These are phyloP conservation scores for Serendipita vermifera DNA, from an alignment of 768 basidiomycete species.

Conservation along the genomic window DNA sequence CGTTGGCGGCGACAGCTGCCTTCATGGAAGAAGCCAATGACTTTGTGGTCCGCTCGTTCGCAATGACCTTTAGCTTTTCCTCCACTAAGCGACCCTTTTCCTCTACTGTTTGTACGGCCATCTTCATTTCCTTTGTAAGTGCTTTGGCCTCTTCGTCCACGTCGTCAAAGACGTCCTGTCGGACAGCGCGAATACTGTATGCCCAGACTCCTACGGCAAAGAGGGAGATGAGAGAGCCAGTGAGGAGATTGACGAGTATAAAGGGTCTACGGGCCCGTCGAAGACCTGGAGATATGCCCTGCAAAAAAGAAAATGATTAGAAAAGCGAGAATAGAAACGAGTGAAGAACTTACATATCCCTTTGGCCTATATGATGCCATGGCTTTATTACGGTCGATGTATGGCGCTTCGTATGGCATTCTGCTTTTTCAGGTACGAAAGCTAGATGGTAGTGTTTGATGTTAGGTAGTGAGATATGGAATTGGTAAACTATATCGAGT, in stretches of 20 bases:
- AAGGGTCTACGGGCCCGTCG: conserved; percentile 80
- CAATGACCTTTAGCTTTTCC: conserved; percentile 16
- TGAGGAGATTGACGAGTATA: conserved; percentile 61
- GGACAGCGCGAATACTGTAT: conserved; percentile 89
- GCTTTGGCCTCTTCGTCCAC: conserved; percentile 64
- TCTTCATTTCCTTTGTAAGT: conserved; percentile 30
- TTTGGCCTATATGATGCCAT: conserved; percentile 41
- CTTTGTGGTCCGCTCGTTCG: conserved; percentile 15
- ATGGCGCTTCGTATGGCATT: conserved; percentile 17
- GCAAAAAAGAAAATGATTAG: conserved; percentile 6
- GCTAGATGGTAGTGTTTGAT: too few species aligned
- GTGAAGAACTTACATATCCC: conserved; percentile 31
- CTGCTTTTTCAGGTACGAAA: too few species aligned
- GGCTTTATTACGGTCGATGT: conserved; percentile 32
- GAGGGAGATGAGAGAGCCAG: conserved; percentile 53
- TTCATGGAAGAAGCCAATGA: conserved; percentile 17
- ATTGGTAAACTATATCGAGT: too few species aligned
- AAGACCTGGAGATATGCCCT: conserved; percentile 82
- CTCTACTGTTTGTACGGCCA: conserved; percentile 18
- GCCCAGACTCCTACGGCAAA: conserved; percentile 77
- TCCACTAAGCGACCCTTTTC: conserved; percentile 22
- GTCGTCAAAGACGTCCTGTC: conserved; percentile 85
- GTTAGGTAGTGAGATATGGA: too few species aligned
- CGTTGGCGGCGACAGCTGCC: background rate
- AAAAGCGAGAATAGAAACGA: too few species aligned